phyloP scores from a whole-genome alignment of 148 eudicot species.

The Rheum nobile region DNA sequence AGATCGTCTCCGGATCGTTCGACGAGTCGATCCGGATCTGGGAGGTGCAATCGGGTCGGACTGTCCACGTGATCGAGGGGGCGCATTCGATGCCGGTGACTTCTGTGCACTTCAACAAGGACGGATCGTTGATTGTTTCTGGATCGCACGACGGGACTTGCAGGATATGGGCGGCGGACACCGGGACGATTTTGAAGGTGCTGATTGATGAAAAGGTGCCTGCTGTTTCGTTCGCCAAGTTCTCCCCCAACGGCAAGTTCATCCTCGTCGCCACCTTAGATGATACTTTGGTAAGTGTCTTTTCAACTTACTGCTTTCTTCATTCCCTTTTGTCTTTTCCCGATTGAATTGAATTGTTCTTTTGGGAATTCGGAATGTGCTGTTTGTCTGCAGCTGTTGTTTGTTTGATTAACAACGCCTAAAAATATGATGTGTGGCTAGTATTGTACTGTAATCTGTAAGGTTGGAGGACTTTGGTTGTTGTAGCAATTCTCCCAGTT shows the following conservation, averaged over 20 bases:
- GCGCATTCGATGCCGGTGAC: slow-evolving; percentile 80
- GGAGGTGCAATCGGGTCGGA: slow-evolving; percentile 70
- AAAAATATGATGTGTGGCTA: no score
- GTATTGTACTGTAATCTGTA: neutral
- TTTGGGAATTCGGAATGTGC: neutral
- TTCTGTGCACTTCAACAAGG: slow-evolving; percentile 61
- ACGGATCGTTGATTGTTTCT: slow-evolving; percentile 74
- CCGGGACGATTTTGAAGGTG: slow-evolving; percentile 46
- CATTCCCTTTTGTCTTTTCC: neutral
- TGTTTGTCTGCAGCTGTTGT: neutral
- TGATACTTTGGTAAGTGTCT: slow-evolving; percentile 50
- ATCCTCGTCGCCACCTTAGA: slow-evolving; percentile 76
- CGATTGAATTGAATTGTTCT: neutral
- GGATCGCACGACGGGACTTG: slow-evolving; percentile 82
- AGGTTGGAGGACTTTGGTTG: neutral
- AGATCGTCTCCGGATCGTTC: slow-evolving; percentile 75
- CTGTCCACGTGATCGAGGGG: slow-evolving; percentile 32
- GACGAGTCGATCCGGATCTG: slow-evolving; percentile 85
- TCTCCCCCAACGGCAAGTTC: slow-evolving; percentile 92
- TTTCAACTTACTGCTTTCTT: neutral
- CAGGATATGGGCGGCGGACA: slow-evolving; percentile 73
- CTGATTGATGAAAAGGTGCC: slow-evolving; percentile 59
- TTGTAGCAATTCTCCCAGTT: no score
- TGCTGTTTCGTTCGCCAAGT: slow-evolving; percentile 71
- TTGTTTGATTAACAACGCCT: neutral